These are phyloP conservation scores for Onygena corvina DNA, from an alignment of 2,329 filamentous ascomycete genomes.

Conservation along the genomic window DNA sequence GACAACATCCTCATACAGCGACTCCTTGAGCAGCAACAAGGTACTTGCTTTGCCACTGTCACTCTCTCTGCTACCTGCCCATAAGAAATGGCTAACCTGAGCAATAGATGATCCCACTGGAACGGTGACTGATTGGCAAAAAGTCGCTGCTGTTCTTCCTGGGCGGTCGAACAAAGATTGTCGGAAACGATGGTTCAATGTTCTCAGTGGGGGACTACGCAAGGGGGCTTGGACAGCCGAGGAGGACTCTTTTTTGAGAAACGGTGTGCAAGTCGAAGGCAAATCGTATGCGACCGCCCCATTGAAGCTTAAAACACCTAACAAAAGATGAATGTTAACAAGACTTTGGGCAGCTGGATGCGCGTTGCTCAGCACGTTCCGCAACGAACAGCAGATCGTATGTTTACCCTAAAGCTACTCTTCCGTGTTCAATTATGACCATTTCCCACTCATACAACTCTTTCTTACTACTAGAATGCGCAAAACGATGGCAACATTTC, in stretches of 20 bases:
- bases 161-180: slow-evolving; percentile 8
- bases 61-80: neutral
- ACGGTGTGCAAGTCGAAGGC: neutral
- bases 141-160: neutral
- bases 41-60: neutral
- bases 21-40: neutral
- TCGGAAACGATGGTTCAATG: slow-evolving; percentile 8
- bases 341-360: slow-evolving; percentile 1
- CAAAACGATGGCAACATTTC: slow-evolving; percentile 8
- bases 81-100: neutral
- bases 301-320: neutral
- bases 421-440: neutral
- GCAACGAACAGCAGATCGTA: slow-evolving; percentile 6
- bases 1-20: slow-evolving; percentile 3
- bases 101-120: neutral
- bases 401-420: neutral
- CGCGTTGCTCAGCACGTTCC: slow-evolving; percentile 2
- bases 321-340: neutral
- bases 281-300: neutral
- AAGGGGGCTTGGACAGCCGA: slow-evolving; percentile 6
- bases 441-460: neutral
- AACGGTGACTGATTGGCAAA: neutral
- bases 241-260: neutral
- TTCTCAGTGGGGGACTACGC: neutral
- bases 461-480: slow-evolving; percentile 1